Conservation (phyloP, 2,329 filamentous ascomycete species). For the Aspergillus intermedius region DNA sequence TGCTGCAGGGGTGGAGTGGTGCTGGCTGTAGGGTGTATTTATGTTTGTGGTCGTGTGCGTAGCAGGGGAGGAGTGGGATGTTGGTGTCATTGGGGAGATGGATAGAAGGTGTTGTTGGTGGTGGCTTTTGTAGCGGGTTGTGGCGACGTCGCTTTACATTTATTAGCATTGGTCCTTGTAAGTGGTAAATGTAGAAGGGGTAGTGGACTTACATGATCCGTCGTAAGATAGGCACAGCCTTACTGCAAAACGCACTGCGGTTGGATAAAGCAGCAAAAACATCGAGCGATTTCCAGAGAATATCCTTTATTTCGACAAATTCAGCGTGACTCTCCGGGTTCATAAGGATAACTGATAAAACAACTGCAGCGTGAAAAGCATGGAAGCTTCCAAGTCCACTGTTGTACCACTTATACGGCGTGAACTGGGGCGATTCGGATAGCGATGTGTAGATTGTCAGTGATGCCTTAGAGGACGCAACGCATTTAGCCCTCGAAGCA, state of each 20-base stretch:
- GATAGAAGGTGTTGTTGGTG: conserved; percentile 1
- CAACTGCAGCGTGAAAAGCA: conserved; percentile 35
- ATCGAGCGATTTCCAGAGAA: conserved; percentile 23
- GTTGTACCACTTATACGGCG: conserved; percentile 36
- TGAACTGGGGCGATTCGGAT: conserved; percentile 23
- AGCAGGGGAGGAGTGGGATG: conserved; percentile 9
- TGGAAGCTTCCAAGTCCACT: conserved; percentile 36
- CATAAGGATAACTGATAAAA: conserved; percentile 23
- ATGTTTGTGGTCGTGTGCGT: background rate
- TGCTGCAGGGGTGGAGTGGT: background rate
- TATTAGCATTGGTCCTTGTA: conserved; percentile 2
- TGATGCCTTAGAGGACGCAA: conserved; percentile 27
- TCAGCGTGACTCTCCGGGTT: conserved; percentile 23
- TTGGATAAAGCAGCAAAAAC: conserved; percentile 28
- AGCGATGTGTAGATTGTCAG: conserved; percentile 29
- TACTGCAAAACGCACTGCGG: conserved; percentile 32
- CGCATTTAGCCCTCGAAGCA: conserved; percentile 25
- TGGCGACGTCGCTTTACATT: conserved; percentile 17
- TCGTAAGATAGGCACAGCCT: conserved; percentile 28
- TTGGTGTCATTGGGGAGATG: conserved; percentile 10
- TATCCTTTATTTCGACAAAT: conserved; percentile 22
- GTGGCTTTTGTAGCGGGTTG: conserved; percentile 11
- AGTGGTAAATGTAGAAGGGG: background rate
- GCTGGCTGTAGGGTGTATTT: background rate
- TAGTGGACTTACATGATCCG: conserved; percentile 25